Conservation (phyloP, 2,329 filamentous ascomycete genomes). For the Zalaria obscura region DNA sequence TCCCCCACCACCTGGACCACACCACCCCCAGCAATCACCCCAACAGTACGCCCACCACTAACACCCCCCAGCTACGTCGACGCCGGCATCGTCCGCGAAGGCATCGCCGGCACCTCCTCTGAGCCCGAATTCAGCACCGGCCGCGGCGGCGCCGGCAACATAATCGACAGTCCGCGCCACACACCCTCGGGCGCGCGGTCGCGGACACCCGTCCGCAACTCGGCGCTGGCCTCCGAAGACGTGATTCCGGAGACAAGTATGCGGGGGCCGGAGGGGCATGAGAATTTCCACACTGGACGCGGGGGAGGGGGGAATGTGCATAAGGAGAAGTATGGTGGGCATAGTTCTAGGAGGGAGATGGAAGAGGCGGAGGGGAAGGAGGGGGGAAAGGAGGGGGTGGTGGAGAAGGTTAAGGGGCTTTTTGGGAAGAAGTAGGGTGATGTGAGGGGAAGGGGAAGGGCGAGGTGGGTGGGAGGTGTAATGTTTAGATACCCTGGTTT, state of each 20-base stretch:
- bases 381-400: constrained; percentile 16
- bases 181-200: not conserved
- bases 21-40: no score
- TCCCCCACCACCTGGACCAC: not conserved
- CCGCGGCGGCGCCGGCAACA: constrained; percentile 27
- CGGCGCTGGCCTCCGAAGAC: constrained; percentile 18
- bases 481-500: no score
- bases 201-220: constrained; percentile 6
- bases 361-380: constrained; percentile 9
- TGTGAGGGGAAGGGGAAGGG: no score
- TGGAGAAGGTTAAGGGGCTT: constrained; percentile 30
- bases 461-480: no score
- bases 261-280: constrained; percentile 17
- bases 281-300: constrained; percentile 34
- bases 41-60: not conserved
- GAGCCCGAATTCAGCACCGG: constrained; percentile 24
- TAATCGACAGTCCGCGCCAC: constrained; percentile 19
- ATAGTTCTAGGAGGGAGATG: constrained; percentile 19
- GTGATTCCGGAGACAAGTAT: constrained; percentile 29
- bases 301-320: constrained; percentile 33
- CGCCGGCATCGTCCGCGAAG: constrained; percentile 32
- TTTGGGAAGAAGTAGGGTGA: constrained; percentile 9
- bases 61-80: constrained; percentile 22
- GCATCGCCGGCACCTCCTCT: constrained; percentile 21
- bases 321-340: constrained; percentile 33